Evolutionary conservation across 176 grass and related monocot genomes (phyloP), one percentile per base, ranked within the genome.

Genomic region (Otatea glauca): DNA sequence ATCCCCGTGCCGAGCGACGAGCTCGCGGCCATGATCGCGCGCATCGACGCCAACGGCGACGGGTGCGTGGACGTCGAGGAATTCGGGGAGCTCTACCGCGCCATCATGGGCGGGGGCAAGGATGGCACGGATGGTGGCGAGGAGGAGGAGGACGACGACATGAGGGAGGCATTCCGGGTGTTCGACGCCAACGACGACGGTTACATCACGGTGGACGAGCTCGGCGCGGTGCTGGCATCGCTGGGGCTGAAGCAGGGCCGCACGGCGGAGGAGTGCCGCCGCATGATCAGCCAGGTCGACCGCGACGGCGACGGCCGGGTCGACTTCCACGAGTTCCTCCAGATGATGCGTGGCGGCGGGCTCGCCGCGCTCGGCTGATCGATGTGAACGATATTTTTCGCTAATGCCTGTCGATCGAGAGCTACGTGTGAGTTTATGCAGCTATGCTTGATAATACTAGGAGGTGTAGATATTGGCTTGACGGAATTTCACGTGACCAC

Each of bases 121-220:
- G 47, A 1, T 6, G 38, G 0, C 5, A 41, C 62, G 18, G 64
- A 9, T 55, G 53, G 35, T 3, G 84, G 37, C 3, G 79, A 60
- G 17, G 27, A 7, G 0, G 77, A 29, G n/a, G 82, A 25, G 0
- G 83, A 18, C 0, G 88, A 88, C 9, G 93, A 95, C 86, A 95
- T 91, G 73, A 35, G 90, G 70, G 90, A 92, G 90, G 93, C 90
- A 34, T 95, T 95, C 90, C 87, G 77, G 0, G 93, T 95, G 88
- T 95, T 95, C 72, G 93, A 95, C 80, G 90, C 91, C 32, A 92
- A 95, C 78, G 93, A 86, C 58, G 90, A 95, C 70, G 90, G 93
- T 55, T 95, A 88, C 84, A 95, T 95, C 81, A 95, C 93, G 17
- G 93, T 90, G 68, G 93, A 95, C 29, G 93, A 95, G 79, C 81